These are phyloP conservation scores for Termitomyces sp. DNA, from an alignment of 768 basidiomycete species.

Conservation along the genomic window DNA sequence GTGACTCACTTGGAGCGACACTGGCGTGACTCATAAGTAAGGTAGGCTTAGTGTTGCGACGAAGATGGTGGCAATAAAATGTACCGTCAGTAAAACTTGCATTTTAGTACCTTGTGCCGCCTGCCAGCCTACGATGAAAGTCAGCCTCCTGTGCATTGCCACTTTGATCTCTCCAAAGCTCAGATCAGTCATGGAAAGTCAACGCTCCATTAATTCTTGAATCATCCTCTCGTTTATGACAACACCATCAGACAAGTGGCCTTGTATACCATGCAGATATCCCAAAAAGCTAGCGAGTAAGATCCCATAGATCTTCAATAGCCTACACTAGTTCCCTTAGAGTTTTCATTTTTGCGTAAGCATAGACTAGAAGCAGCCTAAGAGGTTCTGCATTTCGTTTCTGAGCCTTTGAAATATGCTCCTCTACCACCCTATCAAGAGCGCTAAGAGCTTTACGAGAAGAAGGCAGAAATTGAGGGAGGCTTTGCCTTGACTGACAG, in stretches of 20 bases:
- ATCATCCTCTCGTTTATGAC: neutral
- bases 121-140: neutral
- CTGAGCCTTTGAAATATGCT: constrained; percentile 19
- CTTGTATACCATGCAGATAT: constrained; percentile 35
- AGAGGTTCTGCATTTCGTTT: constrained; percentile 20
- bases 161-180: neutral
- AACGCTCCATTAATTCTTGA: neutral
- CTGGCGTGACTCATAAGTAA: neutral
- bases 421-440: constrained; percentile 28
- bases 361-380: constrained; percentile 33
- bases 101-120: neutral
- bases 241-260: neutral
- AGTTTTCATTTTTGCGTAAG: constrained; percentile 37
- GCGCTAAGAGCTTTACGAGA: constrained; percentile 30
- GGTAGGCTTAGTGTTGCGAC: neutral
- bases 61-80: neutral
- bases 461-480: constrained; percentile 47
- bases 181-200: neutral
- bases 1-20: neutral
- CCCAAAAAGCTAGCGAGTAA: constrained; percentile 37
- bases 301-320: constrained; percentile 33
- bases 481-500: constrained; percentile 37
- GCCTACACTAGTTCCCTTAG: constrained; percentile 35
- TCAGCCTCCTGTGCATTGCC: neutral
- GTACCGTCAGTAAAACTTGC: neutral